A percentile compares a stretch with the other conserved stretches of the same genome.
phyloP scores from a whole-genome alignment of 1,284 basidiomycete genomes.

The Phaffia rhodozyma region DNA sequence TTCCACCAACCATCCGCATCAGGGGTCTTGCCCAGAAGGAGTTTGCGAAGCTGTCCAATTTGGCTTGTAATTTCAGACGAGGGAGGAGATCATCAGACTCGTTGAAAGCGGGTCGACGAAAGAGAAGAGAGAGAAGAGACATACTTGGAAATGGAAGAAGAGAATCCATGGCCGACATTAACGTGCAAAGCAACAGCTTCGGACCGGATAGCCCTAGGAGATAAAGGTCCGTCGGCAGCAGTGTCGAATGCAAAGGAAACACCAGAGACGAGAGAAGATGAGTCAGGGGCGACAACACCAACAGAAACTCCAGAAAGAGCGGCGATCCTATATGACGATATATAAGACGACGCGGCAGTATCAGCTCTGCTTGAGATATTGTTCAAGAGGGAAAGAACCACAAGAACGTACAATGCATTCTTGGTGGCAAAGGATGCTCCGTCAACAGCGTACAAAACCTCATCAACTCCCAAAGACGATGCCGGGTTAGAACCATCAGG shows the following conservation, averaged over 20 bases:
- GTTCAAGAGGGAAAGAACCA: neutral
- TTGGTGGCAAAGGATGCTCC: conserved; percentile 12
- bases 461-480: neutral
- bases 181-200: conserved; percentile 61
- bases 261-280: conserved; percentile 44
- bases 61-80: conserved; percentile 38
- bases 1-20: conserved; percentile 44
- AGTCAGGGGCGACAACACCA: conserved; percentile 26
- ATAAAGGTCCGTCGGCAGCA: conserved; percentile 51
- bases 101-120: too few relatives aligned
- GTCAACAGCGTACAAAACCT: conserved; percentile 13
- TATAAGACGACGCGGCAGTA: neutral
- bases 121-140: too few relatives aligned
- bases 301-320: conserved; percentile 46
- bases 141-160: conserved; percentile 39
- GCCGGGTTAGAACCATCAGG: neutral
- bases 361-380: neutral
- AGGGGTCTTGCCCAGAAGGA: conserved; percentile 46
- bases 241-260: conserved; percentile 54
- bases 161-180: conserved; percentile 39
- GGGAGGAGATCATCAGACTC: too few relatives aligned
- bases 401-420: conserved; percentile 9
- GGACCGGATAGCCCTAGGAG: conserved; percentile 53
- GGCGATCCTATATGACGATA: conserved; percentile 26
- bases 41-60: conserved; percentile 52